These are phyloP conservation scores for Blastobotrys raffinosifermentans DNA, from an alignment of 1,139 yeast genomes.

Conservation along the genomic window DNA sequence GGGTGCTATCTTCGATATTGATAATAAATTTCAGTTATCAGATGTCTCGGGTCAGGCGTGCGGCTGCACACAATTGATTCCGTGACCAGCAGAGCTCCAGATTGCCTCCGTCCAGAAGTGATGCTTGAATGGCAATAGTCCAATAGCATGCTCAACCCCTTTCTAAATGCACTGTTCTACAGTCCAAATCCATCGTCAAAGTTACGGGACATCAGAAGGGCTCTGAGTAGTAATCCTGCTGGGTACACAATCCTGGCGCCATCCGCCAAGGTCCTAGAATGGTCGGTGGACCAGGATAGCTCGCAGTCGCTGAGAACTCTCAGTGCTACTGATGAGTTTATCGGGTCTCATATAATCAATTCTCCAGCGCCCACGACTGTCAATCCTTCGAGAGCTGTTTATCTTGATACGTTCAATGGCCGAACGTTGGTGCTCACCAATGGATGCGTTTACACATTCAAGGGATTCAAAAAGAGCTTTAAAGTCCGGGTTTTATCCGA, in stretches of 20 bases:
- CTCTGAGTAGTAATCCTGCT: slow-evolving; percentile 38
- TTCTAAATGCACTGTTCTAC: slow-evolving; percentile 62
- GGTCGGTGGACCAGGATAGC: slow-evolving; percentile 47
- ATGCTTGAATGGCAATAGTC: no score
- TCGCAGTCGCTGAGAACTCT: slow-evolving; percentile 46
- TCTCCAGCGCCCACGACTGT: slow-evolving; percentile 35
- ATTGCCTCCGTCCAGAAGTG: no score
- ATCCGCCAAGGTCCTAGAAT: slow-evolving; percentile 41
- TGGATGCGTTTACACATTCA: slow-evolving; percentile 41
- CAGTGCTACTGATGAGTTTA: slow-evolving; percentile 61
- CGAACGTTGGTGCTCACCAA: slow-evolving; percentile 54
- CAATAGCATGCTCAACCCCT: slow-evolving; percentile 61
- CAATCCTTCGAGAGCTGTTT: slow-evolving; percentile 39
- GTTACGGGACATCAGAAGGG: slow-evolving; percentile 43
- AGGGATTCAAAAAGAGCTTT: slow-evolving; percentile 47
- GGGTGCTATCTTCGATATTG: background rate
- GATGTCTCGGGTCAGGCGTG: background rate
- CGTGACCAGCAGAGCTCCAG: no score
- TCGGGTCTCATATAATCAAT: slow-evolving; percentile 62
- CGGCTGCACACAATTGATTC: no score
- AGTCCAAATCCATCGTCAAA: slow-evolving; percentile 53
- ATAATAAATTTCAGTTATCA: slow-evolving; percentile 1
- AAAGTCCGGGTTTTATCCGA: slow-evolving; percentile 42
- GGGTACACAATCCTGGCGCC: slow-evolving; percentile 30
- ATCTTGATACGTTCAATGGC: slow-evolving; percentile 55